Evolutionary conservation across 768 basidiomycete genomes (phyloP).

Genomic region (Daedaleopsis nitida): DNA sequence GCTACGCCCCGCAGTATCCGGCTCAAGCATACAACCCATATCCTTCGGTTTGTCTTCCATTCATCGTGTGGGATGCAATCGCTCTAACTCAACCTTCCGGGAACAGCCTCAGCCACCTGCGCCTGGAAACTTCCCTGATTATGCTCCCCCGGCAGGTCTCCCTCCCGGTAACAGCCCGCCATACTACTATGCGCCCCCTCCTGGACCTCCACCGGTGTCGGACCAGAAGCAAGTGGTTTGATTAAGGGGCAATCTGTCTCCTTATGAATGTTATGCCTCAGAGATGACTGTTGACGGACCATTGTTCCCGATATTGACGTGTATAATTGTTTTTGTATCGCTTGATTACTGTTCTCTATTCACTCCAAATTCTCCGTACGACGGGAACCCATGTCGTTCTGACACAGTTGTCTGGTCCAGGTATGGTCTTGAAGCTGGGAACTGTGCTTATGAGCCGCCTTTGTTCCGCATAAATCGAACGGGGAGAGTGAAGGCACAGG

Average conservation of each 20-base stretch:
- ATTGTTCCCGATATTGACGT: background rate
- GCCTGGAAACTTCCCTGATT: conserved; percentile 1
- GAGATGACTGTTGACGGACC: background rate
- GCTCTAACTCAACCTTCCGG: background rate
- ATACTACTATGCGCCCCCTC: conserved; percentile 11
- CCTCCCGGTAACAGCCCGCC: background rate
- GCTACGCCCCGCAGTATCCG: conserved; percentile 21
- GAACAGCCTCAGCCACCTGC: background rate
- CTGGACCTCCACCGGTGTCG: conserved; percentile 2
- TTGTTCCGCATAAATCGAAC: conserved; percentile 15
- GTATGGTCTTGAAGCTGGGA: background rate
- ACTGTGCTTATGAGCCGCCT: conserved; percentile 3
- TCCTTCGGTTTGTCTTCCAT: conserved; percentile 14
- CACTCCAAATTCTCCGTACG: background rate
- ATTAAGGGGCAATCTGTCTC: background rate
- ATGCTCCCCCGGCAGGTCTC: conserved; percentile 12
- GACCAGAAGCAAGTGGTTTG: conserved; percentile 3
- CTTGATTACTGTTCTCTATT: background rate
- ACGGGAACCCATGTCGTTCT: background rate
- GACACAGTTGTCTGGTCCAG: background rate
- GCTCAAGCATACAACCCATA: conserved; percentile 14
- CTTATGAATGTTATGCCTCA: no score
- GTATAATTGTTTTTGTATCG: background rate
- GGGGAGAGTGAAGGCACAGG: background rate
- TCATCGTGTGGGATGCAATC: background rate